Evolutionary conservation across 805 yeast genomes (phyloP).

Genomic region (Candida suzukii): DNA sequence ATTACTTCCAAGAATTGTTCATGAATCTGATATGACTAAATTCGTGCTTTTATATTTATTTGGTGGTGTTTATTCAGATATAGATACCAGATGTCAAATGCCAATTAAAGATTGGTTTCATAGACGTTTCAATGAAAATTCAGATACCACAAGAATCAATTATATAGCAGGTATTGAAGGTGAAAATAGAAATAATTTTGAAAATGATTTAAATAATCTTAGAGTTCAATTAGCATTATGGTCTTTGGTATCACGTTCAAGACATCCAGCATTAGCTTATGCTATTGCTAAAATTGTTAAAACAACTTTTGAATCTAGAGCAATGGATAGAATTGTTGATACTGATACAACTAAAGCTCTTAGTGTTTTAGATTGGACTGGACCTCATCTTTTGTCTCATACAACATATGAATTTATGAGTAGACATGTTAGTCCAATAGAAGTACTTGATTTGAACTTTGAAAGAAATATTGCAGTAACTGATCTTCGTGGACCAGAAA

Average conservation of each 20-base stretch:
- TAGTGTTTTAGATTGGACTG: slow-evolving; percentile 40
- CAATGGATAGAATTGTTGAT: not conserved
- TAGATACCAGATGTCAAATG: slow-evolving; percentile 39
- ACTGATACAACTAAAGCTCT: not conserved
- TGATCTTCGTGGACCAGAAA: slow-evolving; percentile 7
- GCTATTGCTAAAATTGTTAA: slow-evolving; percentile 40
- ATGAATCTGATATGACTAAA: slow-evolving; percentile 40
- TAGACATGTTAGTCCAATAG: slow-evolving; percentile 3
- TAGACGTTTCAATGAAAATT: slow-evolving; percentile 29
- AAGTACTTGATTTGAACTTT: not conserved
- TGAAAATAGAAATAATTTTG: slow-evolving; percentile 35
- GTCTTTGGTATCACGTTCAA: slow-evolving; percentile 44
- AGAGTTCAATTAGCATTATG: slow-evolving; percentile 48
- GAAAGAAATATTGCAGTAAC: slow-evolving; percentile 2
- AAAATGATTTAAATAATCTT: slow-evolving; percentile 37
- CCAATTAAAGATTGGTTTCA: slow-evolving; percentile 49
- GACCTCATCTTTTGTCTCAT: slow-evolving; percentile 47
- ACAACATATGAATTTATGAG: slow-evolving; percentile 39
- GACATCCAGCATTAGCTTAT: slow-evolving; percentile 48
- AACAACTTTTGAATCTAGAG: slow-evolving; percentile 30
- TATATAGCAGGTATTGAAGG: too few species aligned
- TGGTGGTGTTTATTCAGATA: slow-evolving; percentile 47
- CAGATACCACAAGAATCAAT: slow-evolving; percentile 44
- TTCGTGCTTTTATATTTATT: slow-evolving; percentile 37
- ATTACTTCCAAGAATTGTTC: slow-evolving; percentile 34